Evolutionary conservation across 2,329 filamentous ascomycete genomes (phyloP).

Genomic region (Helotiales sp.): DNA sequence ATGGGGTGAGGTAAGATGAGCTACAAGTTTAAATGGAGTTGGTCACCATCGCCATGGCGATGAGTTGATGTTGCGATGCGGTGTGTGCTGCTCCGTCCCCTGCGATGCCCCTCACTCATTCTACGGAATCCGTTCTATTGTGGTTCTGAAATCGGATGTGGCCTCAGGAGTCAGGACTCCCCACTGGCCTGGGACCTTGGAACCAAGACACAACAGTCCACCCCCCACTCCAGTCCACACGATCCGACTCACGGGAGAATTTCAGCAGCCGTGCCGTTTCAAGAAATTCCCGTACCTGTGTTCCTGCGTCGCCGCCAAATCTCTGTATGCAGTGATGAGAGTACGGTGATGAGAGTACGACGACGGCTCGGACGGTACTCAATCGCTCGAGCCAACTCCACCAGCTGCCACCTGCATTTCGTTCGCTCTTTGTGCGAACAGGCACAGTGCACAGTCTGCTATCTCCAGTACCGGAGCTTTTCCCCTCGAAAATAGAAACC

Average conservation of each 20-base stretch:
- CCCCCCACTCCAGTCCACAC: not conserved
- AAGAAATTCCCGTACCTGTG: slow-evolving; percentile 10
- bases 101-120: not conserved
- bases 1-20: not conserved
- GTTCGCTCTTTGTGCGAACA: not conserved
- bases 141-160: not conserved
- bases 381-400: not conserved
- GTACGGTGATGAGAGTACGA: not conserved
- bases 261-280: slow-evolving; percentile 8
- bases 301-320: slow-evolving; percentile 12
- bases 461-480: not conserved
- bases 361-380: no score
- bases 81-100: not conserved
- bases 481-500: not conserved
- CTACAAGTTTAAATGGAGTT: not conserved
- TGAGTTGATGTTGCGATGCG: not conserved
- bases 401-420: not conserved
- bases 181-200: not conserved
- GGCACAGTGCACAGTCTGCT: not conserved
- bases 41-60: not conserved
- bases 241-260: slow-evolving; percentile 15
- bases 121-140: no score
- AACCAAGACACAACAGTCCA: not conserved
- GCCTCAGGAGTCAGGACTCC: not conserved
- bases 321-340: slow-evolving; percentile 5